A percentile compares a stretch with the other conserved stretches of the same genome.
These are phyloP conservation scores for Pythium volutum DNA, from an alignment of 352 stramenopile species.

Conservation along the genomic window DNA sequence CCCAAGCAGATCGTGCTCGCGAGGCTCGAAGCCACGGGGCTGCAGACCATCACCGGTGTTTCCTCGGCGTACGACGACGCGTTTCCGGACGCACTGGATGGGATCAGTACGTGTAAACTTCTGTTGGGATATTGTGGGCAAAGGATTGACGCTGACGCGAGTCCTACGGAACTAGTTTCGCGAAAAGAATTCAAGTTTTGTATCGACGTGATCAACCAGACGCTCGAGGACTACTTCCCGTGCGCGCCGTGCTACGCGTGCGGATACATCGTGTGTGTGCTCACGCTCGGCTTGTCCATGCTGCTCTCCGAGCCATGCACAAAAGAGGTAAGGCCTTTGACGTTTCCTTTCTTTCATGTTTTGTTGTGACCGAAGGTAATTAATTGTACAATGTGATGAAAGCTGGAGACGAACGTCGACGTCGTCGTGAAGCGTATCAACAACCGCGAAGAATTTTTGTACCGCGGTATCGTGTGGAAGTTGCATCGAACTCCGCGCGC, in stretches of 20 bases:
- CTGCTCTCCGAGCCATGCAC: slow-evolving; percentile 63
- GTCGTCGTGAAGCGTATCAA: slow-evolving; percentile 61
- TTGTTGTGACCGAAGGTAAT: neutral
- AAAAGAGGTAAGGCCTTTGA: slow-evolving; percentile 36
- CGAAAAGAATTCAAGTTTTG: slow-evolving; percentile 76
- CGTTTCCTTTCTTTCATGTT: neutral
- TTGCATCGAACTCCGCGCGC: slow-evolving; percentile 41
- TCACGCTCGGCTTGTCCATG: slow-evolving; percentile 56
- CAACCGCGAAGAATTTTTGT: slow-evolving; percentile 67
- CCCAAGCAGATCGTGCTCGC: slow-evolving; percentile 55
- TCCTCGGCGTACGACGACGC: slow-evolving; percentile 51
- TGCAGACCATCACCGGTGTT: slow-evolving; percentile 53
- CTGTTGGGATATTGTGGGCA: no score
- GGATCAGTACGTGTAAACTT: slow-evolving; percentile 42
- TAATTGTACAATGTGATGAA: no score
- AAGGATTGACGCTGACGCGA: neutral
- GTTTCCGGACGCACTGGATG: slow-evolving; percentile 59
- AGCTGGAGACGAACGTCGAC: slow-evolving; percentile 64
- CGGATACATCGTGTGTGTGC: slow-evolving; percentile 66
- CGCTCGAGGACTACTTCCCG: slow-evolving; percentile 66
- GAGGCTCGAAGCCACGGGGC: slow-evolving; percentile 39
- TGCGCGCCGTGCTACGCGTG: slow-evolving; percentile 68
- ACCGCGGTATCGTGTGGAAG: slow-evolving; percentile 62
- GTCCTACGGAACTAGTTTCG: slow-evolving; percentile 36
- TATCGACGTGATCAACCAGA: slow-evolving; percentile 75